Base-by-base conservation (phyloP, 139 green algal species). In the Diplosphaera chodatii region DNA sequence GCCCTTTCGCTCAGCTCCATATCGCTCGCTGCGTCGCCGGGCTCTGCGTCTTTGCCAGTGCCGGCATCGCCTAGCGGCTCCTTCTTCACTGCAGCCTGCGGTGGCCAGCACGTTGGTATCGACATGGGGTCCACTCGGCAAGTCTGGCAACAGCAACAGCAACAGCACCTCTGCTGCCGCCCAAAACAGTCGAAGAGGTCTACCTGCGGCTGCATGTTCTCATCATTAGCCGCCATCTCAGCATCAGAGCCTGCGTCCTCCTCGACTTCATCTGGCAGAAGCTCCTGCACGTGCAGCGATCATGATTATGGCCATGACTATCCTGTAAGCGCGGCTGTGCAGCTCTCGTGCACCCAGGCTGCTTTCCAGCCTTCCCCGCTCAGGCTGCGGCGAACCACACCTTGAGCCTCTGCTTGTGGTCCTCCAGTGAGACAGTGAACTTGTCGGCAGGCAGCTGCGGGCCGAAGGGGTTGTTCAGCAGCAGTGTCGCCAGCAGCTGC, bases 381-480 rank as follows among this genome's bases (percentile, higher is more conserved):
- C n/a, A n/a, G n/a, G n/a, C n/a, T n/a, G n/a, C n/a, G n/a, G n/a
- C n/a, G n/a, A n/a, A 0, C 62, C 68, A 23, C 27, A 78, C 72
- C 65, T 80, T 48, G 41, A 89, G 77, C 40, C 77, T 79, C 30
- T 48, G 31, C 23, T 66, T 70, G 37, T 86, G 80, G 2, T 83
- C 64, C 1, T 67, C 37, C 40, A 86, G 74, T 2, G 74, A 74
- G 63, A 71, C 66, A 23, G 72, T 65, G 33, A 87, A 78, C 31
- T 40, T 64, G 25, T 74, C 76, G 18, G 77, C 29, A 10, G 76
- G 71, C 33, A 96, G 74, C n/a, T 66, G 33, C 8, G 76, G 80
- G 25, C 81, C 84, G 74, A 97, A 97, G 30, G 89, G 85, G 75
- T 96, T 93, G 72, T 85, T 78, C 33, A 82, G 55, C 67, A 96